These are phyloP conservation scores for Clarireedia sp. DNA, from an alignment of 2,329 filamentous ascomycete genomes.

Conservation along the genomic window DNA sequence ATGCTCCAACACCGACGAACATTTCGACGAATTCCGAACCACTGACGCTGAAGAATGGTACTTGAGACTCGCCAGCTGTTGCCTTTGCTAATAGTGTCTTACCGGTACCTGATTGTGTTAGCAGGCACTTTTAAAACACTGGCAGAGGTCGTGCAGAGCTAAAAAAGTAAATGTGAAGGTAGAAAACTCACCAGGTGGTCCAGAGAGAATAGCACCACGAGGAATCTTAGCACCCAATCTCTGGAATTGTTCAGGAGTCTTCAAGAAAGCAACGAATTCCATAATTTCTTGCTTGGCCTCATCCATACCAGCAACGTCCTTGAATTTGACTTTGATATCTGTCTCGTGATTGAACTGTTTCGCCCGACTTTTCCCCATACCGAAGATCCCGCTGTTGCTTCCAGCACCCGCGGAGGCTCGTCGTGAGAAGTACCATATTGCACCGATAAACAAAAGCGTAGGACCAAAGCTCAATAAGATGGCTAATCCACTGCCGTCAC, in stretches of 20 bases:
- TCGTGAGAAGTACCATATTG: slow-evolving; percentile 71
- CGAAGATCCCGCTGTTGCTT: slow-evolving; percentile 74
- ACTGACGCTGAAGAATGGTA: slow-evolving; percentile 97
- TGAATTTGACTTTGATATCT: slow-evolving; percentile 92
- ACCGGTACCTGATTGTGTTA: slow-evolving; percentile 61
- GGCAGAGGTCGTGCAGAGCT: no score
- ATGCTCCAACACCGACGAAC: slow-evolving; percentile 98
- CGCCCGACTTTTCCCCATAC: slow-evolving; percentile 89
- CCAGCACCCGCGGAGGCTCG: slow-evolving; percentile 63
- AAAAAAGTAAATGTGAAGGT: no score
- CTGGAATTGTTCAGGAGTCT: slow-evolving; percentile 87
- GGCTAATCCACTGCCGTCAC: slow-evolving; percentile 68
- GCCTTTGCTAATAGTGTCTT: slow-evolving; percentile 97
- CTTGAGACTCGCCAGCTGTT: slow-evolving; percentile 90
- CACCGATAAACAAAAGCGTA: slow-evolving; percentile 76
- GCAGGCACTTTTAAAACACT: no score
- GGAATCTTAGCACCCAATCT: slow-evolving; percentile 96
- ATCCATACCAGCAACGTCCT: slow-evolving; percentile 95
- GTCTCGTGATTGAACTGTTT: slow-evolving; percentile 98
- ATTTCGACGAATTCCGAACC: slow-evolving; percentile 99
- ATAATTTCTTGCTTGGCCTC: slow-evolving; percentile 98
- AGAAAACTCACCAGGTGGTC: slow-evolving; percentile 52
- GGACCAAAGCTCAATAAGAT: slow-evolving; percentile 36
- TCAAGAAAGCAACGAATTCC: slow-evolving; percentile 97
- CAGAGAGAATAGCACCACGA: slow-evolving; percentile 89